A percentile compares a stretch with the other conserved stretches of the same genome.
Evolutionary conservation across 352 stramenopile genomes (phyloP).

Genomic region (Pythium dissotocum): DNA sequence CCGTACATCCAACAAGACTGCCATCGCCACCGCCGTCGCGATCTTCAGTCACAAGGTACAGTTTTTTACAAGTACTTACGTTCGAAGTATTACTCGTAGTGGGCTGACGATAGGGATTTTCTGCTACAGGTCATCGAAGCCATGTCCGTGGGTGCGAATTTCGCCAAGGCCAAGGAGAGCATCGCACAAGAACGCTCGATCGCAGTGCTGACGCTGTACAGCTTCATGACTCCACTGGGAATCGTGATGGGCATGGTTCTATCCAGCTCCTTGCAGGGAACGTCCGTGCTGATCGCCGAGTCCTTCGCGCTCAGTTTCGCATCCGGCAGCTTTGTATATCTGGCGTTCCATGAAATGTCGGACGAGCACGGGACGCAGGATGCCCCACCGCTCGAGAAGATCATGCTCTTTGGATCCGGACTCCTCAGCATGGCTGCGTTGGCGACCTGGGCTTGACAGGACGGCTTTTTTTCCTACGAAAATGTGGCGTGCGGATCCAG

Average conservation of each 20-base stretch:
- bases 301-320: constrained; percentile 51
- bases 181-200: constrained; percentile 47
- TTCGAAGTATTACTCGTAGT: background rate
- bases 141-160: constrained; percentile 66
- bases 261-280: constrained; percentile 42
- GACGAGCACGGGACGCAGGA: constrained; percentile 50
- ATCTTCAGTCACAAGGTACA: constrained; percentile 72
- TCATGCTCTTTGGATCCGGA: constrained; percentile 49
- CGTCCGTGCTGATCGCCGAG: constrained; percentile 41
- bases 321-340: constrained; percentile 69
- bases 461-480: background rate
- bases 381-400: constrained; percentile 43
- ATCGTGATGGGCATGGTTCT: constrained; percentile 66
- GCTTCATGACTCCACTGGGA: constrained; percentile 64
- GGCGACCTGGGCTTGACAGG: constrained; percentile 45
- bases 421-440: constrained; percentile 53
- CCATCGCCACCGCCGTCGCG: constrained; percentile 54
- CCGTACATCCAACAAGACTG: constrained; percentile 47
- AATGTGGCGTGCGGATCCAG: background rate
- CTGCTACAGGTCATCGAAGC: constrained; percentile 54
- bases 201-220: constrained; percentile 60
- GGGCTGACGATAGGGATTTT: background rate
- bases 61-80: background rate
- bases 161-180: constrained; percentile 53
- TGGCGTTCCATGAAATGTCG: constrained; percentile 66